Evolutionary conservation across 805 yeast genomes (phyloP).

Genomic region (Nematodospora valgi): DNA sequence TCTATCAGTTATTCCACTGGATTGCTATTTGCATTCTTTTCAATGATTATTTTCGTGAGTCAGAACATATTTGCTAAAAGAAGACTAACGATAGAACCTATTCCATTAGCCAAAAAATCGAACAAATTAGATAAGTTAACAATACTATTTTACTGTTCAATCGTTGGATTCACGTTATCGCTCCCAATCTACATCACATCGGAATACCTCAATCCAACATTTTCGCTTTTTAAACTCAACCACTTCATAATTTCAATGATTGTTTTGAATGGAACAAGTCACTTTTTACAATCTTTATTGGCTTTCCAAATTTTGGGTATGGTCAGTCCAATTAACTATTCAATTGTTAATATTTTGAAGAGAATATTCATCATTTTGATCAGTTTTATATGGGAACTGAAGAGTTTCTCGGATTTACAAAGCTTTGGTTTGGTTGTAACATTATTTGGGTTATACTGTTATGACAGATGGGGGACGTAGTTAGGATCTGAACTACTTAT

Average conservation of each 20-base stretch:
- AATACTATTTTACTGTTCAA: constrained; percentile 66
- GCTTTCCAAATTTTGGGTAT: constrained; percentile 75
- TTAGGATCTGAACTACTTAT: background rate
- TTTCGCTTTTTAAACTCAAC: constrained; percentile 31
- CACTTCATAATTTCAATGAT: constrained; percentile 36
- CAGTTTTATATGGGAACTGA: constrained; percentile 58
- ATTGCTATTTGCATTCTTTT: constrained; percentile 47
- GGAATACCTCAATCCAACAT: constrained; percentile 34
- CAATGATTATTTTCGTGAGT: constrained; percentile 67
- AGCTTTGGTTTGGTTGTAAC: constrained; percentile 35
- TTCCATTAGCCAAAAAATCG: constrained; percentile 1
- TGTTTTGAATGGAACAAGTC: constrained; percentile 62
- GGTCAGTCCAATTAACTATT: constrained; percentile 72
- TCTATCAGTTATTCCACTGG: constrained; percentile 31
- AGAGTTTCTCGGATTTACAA: constrained; percentile 25
- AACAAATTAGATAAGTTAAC: constrained; percentile 64
- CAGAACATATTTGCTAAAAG: constrained; percentile 81
- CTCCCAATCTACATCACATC: constrained; percentile 61
- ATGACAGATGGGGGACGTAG: constrained; percentile 37
- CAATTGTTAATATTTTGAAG: constrained; percentile 74
- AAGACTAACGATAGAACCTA: constrained; percentile 51
- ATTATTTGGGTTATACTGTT: constrained; percentile 37
- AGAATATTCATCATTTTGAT: constrained; percentile 67
- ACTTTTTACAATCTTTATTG: constrained; percentile 67
- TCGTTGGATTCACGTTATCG: constrained; percentile 64